These are phyloP conservation scores for Leccinum subtestaceum DNA, from an alignment of 768 basidiomycete genomes.

Conservation along the genomic window DNA sequence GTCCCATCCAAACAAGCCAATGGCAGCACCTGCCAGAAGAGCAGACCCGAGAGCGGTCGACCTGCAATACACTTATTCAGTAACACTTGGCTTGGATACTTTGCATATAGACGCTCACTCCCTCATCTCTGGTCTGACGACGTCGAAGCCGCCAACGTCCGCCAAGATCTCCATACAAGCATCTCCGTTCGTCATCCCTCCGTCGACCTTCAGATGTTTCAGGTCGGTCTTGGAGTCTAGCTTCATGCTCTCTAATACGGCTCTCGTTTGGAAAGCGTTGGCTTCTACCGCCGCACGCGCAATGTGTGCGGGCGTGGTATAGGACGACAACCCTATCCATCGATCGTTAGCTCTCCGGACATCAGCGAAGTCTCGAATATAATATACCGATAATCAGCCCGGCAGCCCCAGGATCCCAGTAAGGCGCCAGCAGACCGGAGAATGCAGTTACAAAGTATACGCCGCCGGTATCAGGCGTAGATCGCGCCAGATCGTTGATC, in stretches of 20 bases:
- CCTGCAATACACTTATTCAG: constrained; percentile 35
- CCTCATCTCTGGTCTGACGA: constrained; percentile 93
- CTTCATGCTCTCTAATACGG: constrained; percentile 94
- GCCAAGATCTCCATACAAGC: constrained; percentile 83
- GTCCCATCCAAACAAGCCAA: constrained; percentile 91
- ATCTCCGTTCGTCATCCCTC: constrained; percentile 97
- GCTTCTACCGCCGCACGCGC: constrained; percentile 95
- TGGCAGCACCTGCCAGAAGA: constrained; percentile 85
- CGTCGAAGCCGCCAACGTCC: constrained; percentile 87
- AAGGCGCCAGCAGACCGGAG: constrained; percentile 92
- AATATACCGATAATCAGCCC: constrained; percentile 75
- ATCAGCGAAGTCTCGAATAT: neutral
- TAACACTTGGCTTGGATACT: neutral
- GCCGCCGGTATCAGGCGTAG: constrained; percentile 78
- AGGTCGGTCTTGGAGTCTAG: constrained; percentile 80
- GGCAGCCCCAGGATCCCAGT: constrained; percentile 93
- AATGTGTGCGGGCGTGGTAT: constrained; percentile 90
- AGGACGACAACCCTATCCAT: constrained; percentile 66
- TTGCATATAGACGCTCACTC: constrained; percentile 56
- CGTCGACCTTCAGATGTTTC: constrained; percentile 90
- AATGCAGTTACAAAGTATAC: constrained; percentile 98
- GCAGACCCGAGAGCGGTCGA: constrained; percentile 96
- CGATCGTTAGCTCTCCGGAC: neutral
- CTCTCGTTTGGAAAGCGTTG: constrained; percentile 93
- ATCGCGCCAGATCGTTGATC: constrained; percentile 79